phyloP scores from a whole-genome alignment of 2,329 filamentous ascomycete species.

The Pyrenophora tritici-repentis region DNA sequence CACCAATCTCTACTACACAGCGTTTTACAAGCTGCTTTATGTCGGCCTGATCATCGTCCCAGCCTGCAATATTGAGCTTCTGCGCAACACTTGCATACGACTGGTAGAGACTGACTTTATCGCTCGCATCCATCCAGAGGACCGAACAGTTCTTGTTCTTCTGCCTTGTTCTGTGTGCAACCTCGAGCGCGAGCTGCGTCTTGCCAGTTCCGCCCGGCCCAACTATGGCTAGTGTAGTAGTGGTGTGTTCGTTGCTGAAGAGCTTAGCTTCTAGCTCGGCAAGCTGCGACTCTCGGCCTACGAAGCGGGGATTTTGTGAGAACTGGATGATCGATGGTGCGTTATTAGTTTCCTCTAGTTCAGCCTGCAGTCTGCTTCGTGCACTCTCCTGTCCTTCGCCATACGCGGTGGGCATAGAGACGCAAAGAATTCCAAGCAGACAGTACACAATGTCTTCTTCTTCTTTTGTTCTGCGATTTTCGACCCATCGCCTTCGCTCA shows the following conservation, averaged over 20 bases:
- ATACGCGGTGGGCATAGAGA: too few species aligned
- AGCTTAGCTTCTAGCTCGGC: constrained; percentile 29
- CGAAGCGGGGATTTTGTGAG: too few species aligned
- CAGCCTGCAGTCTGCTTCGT: too few species aligned
- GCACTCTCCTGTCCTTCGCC: too few species aligned
- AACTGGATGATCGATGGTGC: too few species aligned
- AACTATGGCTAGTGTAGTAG: constrained; percentile 18
- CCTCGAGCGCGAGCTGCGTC: constrained; percentile 39
- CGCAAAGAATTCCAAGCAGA: too few species aligned
- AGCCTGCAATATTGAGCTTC: constrained; percentile 31
- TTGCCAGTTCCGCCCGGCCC: constrained; percentile 28
- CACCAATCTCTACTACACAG: constrained; percentile 6
- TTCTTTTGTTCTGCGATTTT: too few species aligned
- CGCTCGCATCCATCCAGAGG: constrained; percentile 53
- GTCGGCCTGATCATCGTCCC: constrained; percentile 19
- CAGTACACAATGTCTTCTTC: too few species aligned
- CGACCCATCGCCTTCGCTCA: too few species aligned
- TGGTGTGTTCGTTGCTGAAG: constrained; percentile 18
- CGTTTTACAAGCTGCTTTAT: constrained; percentile 23
- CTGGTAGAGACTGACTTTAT: constrained; percentile 48
- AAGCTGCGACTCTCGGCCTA: too few species aligned
- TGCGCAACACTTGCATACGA: constrained; percentile 33
- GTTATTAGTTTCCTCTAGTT: too few species aligned
- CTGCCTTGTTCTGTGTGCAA: constrained; percentile 48
- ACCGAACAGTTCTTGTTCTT: constrained; percentile 47